Evolutionary conservation across 1,139 yeast genomes (phyloP).

Genomic region (Pichia sp.): DNA sequence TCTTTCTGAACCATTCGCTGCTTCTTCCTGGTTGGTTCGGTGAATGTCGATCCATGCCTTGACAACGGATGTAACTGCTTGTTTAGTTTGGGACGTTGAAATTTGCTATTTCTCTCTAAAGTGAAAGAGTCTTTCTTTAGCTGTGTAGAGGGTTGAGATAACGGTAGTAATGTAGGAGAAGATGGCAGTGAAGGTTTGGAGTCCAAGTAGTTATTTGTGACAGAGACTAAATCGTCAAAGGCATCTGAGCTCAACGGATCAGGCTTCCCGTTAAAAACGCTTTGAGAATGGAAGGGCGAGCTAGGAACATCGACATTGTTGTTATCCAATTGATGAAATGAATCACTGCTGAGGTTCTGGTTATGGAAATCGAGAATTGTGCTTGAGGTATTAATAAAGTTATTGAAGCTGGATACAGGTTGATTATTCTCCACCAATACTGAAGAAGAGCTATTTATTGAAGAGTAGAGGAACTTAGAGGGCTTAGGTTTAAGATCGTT

Average conservation of each 20-base stretch:
- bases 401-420: neutral
- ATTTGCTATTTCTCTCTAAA: neutral
- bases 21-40: slow-evolving; percentile 19
- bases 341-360: slow-evolving; percentile 10
- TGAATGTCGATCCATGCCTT: slow-evolving; percentile 19
- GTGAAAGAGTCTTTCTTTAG: neutral
- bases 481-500: neutral
- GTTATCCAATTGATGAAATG: neutral
- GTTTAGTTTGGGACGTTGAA: slow-evolving; percentile 12
- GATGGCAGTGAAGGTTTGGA: slow-evolving; percentile 12
- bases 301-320: slow-evolving; percentile 18
- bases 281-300: slow-evolving; percentile 13
- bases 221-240: slow-evolving; percentile 13
- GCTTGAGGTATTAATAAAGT: slow-evolving; percentile 10
- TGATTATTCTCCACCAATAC: slow-evolving; percentile 2
- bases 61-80: slow-evolving; percentile 17
- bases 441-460: slow-evolving; percentile 15
- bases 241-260: slow-evolving; percentile 13
- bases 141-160: neutral
- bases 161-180: slow-evolving; percentile 14
- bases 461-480: slow-evolving; percentile 6
- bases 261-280: neutral
- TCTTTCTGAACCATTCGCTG: slow-evolving; percentile 12
- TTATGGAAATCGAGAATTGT: slow-evolving; percentile 5
- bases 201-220: neutral